Conservation (phyloP, 495 filamentous ascomycete genomes). For the Penicillium mononematosum region DNA sequence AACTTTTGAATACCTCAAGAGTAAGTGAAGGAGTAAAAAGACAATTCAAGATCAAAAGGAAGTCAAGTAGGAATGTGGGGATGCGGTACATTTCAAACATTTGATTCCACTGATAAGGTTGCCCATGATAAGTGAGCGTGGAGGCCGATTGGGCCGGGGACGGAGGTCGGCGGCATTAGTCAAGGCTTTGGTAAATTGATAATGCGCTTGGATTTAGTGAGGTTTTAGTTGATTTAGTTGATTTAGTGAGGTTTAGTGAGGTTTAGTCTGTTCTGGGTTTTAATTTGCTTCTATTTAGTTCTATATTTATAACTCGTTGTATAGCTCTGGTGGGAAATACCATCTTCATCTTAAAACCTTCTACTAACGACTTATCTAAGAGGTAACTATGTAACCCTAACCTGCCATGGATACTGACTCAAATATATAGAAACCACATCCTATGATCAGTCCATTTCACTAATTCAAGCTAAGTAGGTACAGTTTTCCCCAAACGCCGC, state of each 20-base stretch:
- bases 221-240: not conserved
- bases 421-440: not conserved
- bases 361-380: not conserved
- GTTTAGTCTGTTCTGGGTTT: not conserved
- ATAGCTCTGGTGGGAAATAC: not conserved
- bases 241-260: not conserved
- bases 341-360: not conserved
- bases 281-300: not conserved
- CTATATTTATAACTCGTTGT: not conserved
- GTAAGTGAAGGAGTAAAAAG: not conserved
- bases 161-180: slow-evolving; percentile 25
- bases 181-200: slow-evolving; percentile 20
- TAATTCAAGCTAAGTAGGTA: slow-evolving; percentile 1
- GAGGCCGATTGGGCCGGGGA: slow-evolving; percentile 26
- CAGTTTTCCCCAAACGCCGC: slow-evolving; percentile 8
- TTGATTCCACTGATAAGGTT: slow-evolving; percentile 7
- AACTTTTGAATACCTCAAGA: too few relatives aligned
- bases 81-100: slow-evolving; percentile 9
- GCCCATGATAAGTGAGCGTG: slow-evolving; percentile 23
- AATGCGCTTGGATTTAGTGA: not conserved
- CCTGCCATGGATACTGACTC: not conserved
- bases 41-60: not conserved
- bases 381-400: not conserved
- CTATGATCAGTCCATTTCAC: slow-evolving; percentile 2
- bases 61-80: slow-evolving; percentile 19